phyloP scores from a whole-genome alignment of 1,139 yeast genomes.

The Hyphopichia wangnamkhiaoensis region DNA sequence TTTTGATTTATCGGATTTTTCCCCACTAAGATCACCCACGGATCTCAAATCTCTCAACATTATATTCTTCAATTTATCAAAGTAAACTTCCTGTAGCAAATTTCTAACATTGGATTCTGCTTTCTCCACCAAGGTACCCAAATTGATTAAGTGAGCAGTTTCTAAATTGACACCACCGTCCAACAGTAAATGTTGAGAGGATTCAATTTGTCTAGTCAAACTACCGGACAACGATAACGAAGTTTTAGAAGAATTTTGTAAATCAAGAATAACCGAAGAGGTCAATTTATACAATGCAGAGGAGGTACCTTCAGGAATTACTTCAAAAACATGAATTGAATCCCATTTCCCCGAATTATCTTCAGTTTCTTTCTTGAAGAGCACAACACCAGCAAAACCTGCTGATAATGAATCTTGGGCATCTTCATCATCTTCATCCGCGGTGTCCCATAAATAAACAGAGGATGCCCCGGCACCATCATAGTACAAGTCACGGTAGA shows the following conservation, averaged over 20 bases:
- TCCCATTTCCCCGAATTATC: constrained; percentile 75
- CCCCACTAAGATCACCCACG: constrained; percentile 40
- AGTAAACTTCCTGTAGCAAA: constrained; percentile 88
- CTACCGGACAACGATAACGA: constrained; percentile 72
- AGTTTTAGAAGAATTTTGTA: constrained; percentile 32
- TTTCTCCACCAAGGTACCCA: constrained; percentile 86
- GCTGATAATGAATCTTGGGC: constrained; percentile 29
- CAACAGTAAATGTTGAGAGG: constrained; percentile 39
- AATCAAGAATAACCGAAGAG: constrained; percentile 81
- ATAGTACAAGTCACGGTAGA: constrained; percentile 89
- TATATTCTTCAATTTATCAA: constrained; percentile 90
- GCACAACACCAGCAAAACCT: constrained; percentile 86
- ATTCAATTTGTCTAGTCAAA: constrained; percentile 78
- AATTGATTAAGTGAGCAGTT: constrained; percentile 74
- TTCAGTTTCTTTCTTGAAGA: constrained; percentile 71
- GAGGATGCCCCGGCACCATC: constrained; percentile 88
- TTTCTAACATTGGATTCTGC: constrained; percentile 86
- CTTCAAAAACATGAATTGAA: constrained; percentile 89
- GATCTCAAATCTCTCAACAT: constrained; percentile 68
- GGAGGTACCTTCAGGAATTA: constrained; percentile 45
- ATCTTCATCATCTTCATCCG: constrained; percentile 50
- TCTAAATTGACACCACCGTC: constrained; percentile 43
- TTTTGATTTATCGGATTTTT: constrained; percentile 39
- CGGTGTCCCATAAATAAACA: constrained; percentile 89
- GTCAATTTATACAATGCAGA: constrained; percentile 73